Conservation (phyloP, 2,329 filamentous ascomycete genomes). For the Gnomoniopsis sp. region DNA sequence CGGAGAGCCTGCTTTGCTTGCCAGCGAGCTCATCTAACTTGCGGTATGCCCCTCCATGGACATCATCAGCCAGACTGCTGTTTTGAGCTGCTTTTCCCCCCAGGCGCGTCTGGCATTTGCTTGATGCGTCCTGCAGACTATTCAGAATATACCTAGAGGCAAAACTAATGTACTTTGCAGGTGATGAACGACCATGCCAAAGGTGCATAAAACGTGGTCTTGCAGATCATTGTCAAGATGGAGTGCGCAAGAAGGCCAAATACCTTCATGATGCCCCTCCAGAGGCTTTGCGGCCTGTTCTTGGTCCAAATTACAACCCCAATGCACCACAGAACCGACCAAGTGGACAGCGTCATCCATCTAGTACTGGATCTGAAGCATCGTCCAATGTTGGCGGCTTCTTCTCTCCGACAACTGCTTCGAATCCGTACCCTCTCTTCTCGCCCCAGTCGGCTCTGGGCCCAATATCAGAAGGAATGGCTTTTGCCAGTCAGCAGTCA, state of each 20-base stretch:
- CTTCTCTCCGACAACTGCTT: slow-evolving; percentile 44
- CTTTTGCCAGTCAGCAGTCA: slow-evolving; percentile 65
- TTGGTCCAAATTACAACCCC: slow-evolving; percentile 68
- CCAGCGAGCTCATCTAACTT: slow-evolving; percentile 94
- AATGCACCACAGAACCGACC: slow-evolving; percentile 41
- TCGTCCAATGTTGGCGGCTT: slow-evolving; percentile 39
- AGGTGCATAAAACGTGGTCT: slow-evolving; percentile 92
- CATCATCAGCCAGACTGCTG: slow-evolving; percentile 16
- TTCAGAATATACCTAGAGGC: not conserved
- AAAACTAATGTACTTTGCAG: slow-evolving; percentile 45
- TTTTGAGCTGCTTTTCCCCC: not conserved
- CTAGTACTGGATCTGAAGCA: slow-evolving; percentile 44
- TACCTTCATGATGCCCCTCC: slow-evolving; percentile 95
- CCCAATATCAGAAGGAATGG: slow-evolving; percentile 43
- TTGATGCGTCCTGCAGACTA: not conserved
- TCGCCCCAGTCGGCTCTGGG: slow-evolving; percentile 43
- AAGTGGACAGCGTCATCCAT: slow-evolving; percentile 45
- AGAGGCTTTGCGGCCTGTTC: slow-evolving; percentile 82
- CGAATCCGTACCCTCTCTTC: slow-evolving; percentile 49
- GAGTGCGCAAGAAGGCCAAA: slow-evolving; percentile 97
- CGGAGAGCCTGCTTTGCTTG: slow-evolving; percentile 94
- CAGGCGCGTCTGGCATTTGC: not conserved
- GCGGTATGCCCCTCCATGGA: slow-evolving; percentile 66
- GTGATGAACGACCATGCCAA: slow-evolving; percentile 91
- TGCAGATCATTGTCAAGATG: slow-evolving; percentile 89